Evolutionary conservation across 2,329 filamentous ascomycete species (phyloP), one percentile per base, ranked within the genome.

Genomic region (Talaromyces verruculosus): DNA sequence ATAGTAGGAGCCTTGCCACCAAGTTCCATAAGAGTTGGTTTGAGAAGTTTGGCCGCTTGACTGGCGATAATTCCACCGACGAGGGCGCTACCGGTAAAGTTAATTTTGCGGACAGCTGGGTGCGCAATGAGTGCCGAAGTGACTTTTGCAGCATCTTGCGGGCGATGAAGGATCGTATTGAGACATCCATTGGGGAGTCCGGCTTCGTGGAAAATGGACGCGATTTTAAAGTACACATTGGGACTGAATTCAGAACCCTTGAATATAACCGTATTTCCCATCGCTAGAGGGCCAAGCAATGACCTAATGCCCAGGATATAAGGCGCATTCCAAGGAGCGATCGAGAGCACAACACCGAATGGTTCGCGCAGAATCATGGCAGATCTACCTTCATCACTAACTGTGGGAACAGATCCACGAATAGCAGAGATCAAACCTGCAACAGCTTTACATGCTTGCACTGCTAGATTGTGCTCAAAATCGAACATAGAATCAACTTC

Each of bases 1-100:
- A 84, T 72, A 2, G 78, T 74, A 2, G 76, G 76, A 1, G 75
- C 77, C 69, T 84, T 84, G 33, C 83, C 83, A 8, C 83, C 83
- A 2, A 84, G 77, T 69, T 85, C 83, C 58, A 84, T 72, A 8
- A 83, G 72, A 1, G 79, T 72, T 1, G 81, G 81, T 71, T 83
- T 84, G n/a, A 84, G 71, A 55, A 78, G 67, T 57, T 73, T 73
- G 1, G 76, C 79, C 0, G 79, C 77, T 11, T 72, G 70, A 1
- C 69, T 69, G 1, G 77, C 78, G 45, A 84, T 77, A 8, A 77
- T 76, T n/a, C 76, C 69, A 1, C 82, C 82, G 1, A 83, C 79
- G 1, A 68, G 66, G 1, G 79, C 77, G n/a, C 75, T 78, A 22
- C 82, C 81, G 0, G 79, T 84, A 67, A 83, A 84, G 65, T 80